Evolutionary conservation across 2,329 filamentous ascomycete genomes (phyloP), one percentile per base, ranked within the genome.

Genomic region (Chalaropsis thielavioides): DNA sequence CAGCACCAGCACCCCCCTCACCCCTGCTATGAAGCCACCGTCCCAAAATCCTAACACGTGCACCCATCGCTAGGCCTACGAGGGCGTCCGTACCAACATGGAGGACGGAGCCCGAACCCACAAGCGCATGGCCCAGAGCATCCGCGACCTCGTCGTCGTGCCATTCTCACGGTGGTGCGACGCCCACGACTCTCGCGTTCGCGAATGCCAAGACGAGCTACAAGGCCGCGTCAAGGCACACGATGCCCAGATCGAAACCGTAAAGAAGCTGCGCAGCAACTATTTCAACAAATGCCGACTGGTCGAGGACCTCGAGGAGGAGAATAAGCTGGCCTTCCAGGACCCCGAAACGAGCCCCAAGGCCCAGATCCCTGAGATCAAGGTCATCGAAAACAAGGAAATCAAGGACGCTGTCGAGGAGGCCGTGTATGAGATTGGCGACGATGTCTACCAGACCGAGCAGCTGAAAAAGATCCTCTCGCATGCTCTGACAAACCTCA

Each of bases 251-350:
- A 87, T 88, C 66, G 94, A 99, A 68, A 75, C 83, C 22, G 90
- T 96, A 68, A 90, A 91, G 80, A 97, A 97, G 77, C 83, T 96
- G 70, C 86, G 94, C 69, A 96, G 89, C 75, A 89, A 90, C 71
- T 99, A 99, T 77, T 97, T 97, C 82, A 99, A 97, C 80, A 99
- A 97, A 77, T 99, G 94, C 74, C 87, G 95, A 61, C 79, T 96
- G 68, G 88, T 97, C 6, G 95, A 99, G 74, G 94, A 99, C 73
- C 78, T 97, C 67, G 94, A 99, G 74, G 94, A 99, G 76, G 95
- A 99, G 79, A 96, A 96, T 75, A 97, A 99, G 76, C 82, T 99
- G 64, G 94, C 92, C 46, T 99, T 99, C 76, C 91, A 96, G 74
- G 90, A 92, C 69, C 90, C 91, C 1, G 83, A 87, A 71, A 79